Evolutionary conservation across 495 filamentous ascomycete genomes (phyloP).

Genomic region (Neurospora sp.): DNA sequence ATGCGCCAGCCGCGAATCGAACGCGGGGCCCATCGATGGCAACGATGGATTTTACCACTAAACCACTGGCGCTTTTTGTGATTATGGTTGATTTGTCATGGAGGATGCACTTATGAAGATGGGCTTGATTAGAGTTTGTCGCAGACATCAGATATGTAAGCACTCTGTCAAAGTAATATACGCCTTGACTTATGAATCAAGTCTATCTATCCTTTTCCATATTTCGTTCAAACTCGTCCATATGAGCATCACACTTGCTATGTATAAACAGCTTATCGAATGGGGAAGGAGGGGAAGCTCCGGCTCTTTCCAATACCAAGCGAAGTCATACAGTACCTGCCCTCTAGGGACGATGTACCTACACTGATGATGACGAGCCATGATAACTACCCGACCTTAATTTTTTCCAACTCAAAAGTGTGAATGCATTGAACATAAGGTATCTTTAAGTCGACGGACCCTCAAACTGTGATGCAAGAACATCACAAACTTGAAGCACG

Average conservation of each 20-base stretch:
- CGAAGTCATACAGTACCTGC: neutral
- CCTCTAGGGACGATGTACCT: neutral
- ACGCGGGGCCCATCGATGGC: constrained; percentile 44
- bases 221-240: neutral
- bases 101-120: neutral
- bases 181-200: neutral
- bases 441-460: neutral
- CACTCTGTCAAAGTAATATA: neutral
- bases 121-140: neutral
- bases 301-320: neutral
- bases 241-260: neutral
- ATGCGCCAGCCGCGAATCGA: constrained; percentile 41
- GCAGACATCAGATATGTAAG: neutral
- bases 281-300: neutral
- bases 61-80: constrained; percentile 25
- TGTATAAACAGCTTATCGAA: neutral
- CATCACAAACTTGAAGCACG: neutral
- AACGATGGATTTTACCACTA: constrained; percentile 47
- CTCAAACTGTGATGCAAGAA: neutral
- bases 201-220: neutral
- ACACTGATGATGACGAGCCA: neutral
- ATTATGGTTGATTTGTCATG: neutral
- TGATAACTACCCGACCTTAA: neutral
- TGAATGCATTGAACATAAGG: neutral
- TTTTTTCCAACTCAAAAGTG: neutral